These are phyloP conservation scores for Metrosideros polymorpha DNA, from an alignment of 441 rosid genomes.

Conservation along the genomic window DNA sequence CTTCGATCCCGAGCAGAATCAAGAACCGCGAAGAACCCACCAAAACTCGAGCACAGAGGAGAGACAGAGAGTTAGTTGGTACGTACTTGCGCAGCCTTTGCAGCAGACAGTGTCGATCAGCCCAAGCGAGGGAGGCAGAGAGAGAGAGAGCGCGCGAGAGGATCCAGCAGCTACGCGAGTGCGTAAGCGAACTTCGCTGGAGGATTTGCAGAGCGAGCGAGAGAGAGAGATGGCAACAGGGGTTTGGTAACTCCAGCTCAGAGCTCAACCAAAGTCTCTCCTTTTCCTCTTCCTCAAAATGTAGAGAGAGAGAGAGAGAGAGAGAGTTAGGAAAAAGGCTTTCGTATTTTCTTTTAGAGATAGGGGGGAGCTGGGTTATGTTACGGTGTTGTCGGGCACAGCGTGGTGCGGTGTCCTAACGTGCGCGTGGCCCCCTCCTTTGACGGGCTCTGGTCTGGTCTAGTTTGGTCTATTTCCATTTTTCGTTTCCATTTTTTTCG, in stretches of 20 bases:
- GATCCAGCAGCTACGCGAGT: not conserved
- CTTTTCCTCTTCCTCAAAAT: not conserved
- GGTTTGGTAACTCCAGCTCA: not conserved
- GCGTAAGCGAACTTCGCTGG: not conserved
- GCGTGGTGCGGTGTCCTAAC: not conserved
- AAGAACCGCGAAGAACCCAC: not conserved
- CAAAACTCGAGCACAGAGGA: slow-evolving; percentile 2
- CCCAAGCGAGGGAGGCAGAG: not conserved
- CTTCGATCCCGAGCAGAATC: not conserved
- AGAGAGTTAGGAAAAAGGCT: not conserved
- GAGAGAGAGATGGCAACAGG: not conserved
- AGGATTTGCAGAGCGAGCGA: not conserved
- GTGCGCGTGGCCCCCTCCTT: not conserved
- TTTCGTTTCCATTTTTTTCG: not conserved
- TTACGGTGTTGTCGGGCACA: not conserved
- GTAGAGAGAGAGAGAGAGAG: not conserved
- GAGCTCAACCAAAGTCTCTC: not conserved
- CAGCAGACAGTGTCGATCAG: not conserved
- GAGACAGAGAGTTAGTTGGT: not conserved
- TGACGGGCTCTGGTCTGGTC: not conserved
- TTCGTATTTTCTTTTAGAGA: too few species aligned
- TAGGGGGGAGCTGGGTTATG: not conserved
- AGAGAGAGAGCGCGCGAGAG: not conserved
- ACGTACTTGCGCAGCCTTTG: not conserved
- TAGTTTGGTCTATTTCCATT: not conserved